Base-by-base conservation (phyloP, 208 protist species). In the Acanthamoeba sp. region DNA sequence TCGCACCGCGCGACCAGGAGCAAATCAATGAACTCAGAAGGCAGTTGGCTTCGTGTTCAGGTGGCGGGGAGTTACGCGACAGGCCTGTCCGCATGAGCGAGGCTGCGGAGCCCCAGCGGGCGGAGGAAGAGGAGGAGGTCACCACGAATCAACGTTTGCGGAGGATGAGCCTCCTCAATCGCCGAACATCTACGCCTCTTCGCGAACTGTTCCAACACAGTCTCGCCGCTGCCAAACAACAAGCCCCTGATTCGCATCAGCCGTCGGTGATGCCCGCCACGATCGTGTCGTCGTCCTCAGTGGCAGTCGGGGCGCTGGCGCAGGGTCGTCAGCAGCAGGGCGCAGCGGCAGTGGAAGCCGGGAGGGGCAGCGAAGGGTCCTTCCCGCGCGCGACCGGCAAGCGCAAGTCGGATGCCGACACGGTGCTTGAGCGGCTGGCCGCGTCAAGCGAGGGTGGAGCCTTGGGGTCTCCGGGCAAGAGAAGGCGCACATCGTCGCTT, bases 181-280 rank as follows among this genome's bases (percentile, higher is more conserved):
- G 85, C 9, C 85, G 85, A 0, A 52, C 59, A 4, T 32, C 85
- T 5, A 91, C 85, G 4, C 85, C 85, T 45, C 55, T 91, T 1
- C 85, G 85, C 34, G 85, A 91, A 22, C 85, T 91, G 18, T 91
- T 91, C 32, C 85, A 91, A 55, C 52, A 91, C 22, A 91, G 22
- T 12, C 16, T 64, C 22, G 85, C 52, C 24, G 85, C 55, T 1
- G 34, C 34, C 0, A n/a, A n/a, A n/a, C n/a, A n/a, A n/a, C n/a
- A n/a, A n/a, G n/a, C n/a, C n/a, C n/a, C n/a, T n/a, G n/a, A n/a
- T n/a, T n/a, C n/a, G n/a, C n/a, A n/a, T n/a, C n/a, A n/a, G n/a
- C n/a, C n/a, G n/a, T n/a, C n/a, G n/a, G n/a, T n/a, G n/a, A n/a
- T n/a, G n/a, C n/a, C n/a, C n/a, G n/a, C n/a, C n/a, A n/a, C n/a